These are phyloP conservation scores for Melaleuca quinquenervia DNA, from an alignment of 345 rosid species.

Conservation along the genomic window DNA sequence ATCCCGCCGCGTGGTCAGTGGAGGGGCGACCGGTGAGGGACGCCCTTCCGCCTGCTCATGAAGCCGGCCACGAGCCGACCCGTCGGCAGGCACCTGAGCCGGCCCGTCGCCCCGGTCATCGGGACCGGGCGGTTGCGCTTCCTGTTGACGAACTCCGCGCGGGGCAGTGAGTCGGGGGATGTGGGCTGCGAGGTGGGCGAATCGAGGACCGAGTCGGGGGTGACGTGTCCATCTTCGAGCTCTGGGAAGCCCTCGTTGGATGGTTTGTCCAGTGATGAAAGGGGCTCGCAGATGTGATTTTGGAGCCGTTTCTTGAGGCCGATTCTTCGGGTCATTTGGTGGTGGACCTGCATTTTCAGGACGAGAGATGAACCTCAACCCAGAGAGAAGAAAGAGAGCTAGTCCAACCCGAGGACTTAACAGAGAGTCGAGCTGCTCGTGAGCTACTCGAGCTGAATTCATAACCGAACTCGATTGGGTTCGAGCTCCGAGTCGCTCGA, in stretches of 20 bases:
- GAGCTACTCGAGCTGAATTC: background rate
- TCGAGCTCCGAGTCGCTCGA: background rate
- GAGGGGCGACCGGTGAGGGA: constrained; percentile 47
- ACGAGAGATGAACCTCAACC: background rate
- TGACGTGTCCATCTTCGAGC: background rate
- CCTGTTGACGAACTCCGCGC: background rate
- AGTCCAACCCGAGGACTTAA: background rate
- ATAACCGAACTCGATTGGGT: background rate
- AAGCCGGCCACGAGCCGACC: constrained; percentile 4
- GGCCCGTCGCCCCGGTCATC: constrained; percentile 8
- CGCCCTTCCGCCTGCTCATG: constrained; percentile 41
- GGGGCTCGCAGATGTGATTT: background rate
- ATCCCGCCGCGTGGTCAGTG: constrained; percentile 9
- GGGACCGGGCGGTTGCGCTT: constrained; percentile 14
- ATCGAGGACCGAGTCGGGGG: constrained; percentile 4
- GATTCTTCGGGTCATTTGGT: background rate
- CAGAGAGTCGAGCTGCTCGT: background rate
- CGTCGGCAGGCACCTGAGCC: constrained; percentile 10
- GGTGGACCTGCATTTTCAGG: constrained; percentile 1
- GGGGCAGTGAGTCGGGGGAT: background rate
- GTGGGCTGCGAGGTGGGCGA: background rate
- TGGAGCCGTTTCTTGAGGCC: background rate
- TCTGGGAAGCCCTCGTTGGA: background rate
- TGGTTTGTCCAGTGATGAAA: background rate
- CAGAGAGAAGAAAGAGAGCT: background rate